phyloP scores from a whole-genome alignment of 192 early-diverging fungal genomes.

The Backusella parvicylindrica region DNA sequence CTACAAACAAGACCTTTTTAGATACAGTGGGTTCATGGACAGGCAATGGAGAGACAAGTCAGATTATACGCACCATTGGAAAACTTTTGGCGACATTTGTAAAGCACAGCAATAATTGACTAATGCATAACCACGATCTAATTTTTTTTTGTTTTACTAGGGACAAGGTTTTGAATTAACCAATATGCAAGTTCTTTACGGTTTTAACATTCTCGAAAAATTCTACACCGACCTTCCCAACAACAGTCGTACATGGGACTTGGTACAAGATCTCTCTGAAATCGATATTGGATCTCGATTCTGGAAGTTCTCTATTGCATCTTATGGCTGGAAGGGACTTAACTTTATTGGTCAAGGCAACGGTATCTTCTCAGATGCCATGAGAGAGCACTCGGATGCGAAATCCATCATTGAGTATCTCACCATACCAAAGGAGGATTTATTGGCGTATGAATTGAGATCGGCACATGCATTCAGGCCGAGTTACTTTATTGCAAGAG shows the following conservation, averaged over 20 bases:
- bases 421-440: conserved; percentile 54
- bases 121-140: too few relatives aligned
- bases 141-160: conserved; percentile 21
- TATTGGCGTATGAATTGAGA: conserved; percentile 66
- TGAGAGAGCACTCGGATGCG: conserved; percentile 62
- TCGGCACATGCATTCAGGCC: conserved; percentile 63
- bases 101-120: too few relatives aligned
- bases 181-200: conserved; percentile 59
- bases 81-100: conserved; percentile 32
- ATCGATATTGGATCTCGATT: conserved; percentile 27
- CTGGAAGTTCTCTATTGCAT: conserved; percentile 48
- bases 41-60: conserved; percentile 20
- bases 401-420: conserved; percentile 62
- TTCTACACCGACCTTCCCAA: conserved; percentile 48
- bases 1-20: not conserved
- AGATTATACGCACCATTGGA: conserved; percentile 22
- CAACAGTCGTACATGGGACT: conserved; percentile 30
- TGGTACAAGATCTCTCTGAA: conserved; percentile 34
- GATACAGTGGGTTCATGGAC: conserved; percentile 23
- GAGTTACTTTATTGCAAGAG: conserved; percentile 67
- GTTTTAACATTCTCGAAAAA: conserved; percentile 61
- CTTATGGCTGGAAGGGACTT: conserved; percentile 65
- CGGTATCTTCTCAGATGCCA: conserved; percentile 59
- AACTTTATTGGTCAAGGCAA: conserved; percentile 73
- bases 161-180: conserved; percentile 72